Evolutionary conservation across 768 basidiomycete species (phyloP).

Genomic region (Floccularia luteovirens): DNA sequence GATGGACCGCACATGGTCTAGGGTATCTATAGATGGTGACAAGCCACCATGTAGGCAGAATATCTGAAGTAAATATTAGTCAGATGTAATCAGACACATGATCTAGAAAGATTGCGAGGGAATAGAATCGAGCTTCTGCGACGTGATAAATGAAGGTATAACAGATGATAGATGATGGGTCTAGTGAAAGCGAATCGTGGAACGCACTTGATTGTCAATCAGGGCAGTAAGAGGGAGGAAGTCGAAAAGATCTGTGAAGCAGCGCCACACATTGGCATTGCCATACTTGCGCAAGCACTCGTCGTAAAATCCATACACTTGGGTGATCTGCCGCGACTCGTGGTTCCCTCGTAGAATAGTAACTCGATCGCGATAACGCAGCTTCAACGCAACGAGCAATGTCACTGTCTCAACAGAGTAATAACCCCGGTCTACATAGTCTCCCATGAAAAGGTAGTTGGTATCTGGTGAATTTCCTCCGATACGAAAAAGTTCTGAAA

Average conservation of each 20-base stretch:
- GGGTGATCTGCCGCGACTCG: slow-evolving; percentile 98
- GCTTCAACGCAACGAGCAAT: slow-evolving; percentile 91
- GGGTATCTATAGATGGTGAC: slow-evolving; percentile 98
- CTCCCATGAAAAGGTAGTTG: slow-evolving; percentile 99
- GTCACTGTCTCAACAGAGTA: slow-evolving; percentile 99
- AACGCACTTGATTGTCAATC: slow-evolving; percentile 96
- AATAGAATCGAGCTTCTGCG: slow-evolving; percentile 3
- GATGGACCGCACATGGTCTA: slow-evolving; percentile 98
- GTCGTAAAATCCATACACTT: slow-evolving; percentile 99
- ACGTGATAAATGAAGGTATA: no score
- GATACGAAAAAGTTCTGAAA: slow-evolving; percentile 97
- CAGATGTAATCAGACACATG: no score
- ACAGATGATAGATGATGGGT: no score
- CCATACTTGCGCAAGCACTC: slow-evolving; percentile 99
- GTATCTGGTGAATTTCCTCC: slow-evolving; percentile 99
- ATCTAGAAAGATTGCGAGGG: no score
- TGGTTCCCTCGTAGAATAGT: slow-evolving; percentile 98
- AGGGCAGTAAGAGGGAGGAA: slow-evolving; percentile 95
- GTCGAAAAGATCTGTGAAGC: slow-evolving; percentile 98
- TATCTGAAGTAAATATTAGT: slow-evolving; percentile 74
- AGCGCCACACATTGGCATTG: slow-evolving; percentile 99
- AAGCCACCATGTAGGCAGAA: slow-evolving; percentile 98
- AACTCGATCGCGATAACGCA: slow-evolving; percentile 96
- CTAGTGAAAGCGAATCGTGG: slow-evolving; percentile 4
- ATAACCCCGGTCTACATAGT: slow-evolving; percentile 99